These are phyloP conservation scores for Reutealis trisperma DNA, from an alignment of 345 rosid genomes.

Conservation along the genomic window DNA sequence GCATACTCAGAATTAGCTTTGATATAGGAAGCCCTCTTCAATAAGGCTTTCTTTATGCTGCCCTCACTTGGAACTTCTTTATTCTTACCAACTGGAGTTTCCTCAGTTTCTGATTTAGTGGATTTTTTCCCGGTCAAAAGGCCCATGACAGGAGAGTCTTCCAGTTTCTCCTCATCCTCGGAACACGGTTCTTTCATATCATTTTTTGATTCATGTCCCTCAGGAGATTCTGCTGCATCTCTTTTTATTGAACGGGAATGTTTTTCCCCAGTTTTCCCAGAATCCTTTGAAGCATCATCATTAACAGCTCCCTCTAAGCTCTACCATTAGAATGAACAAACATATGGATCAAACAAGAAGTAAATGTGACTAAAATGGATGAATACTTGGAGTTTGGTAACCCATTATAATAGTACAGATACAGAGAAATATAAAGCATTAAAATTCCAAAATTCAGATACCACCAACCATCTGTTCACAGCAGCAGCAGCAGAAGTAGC, in stretches of 20 bases:
- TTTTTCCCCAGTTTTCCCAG: constrained; percentile 41
- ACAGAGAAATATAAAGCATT: not conserved
- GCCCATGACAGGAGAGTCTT: constrained; percentile 79
- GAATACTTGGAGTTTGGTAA: not conserved
- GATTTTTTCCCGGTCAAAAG: constrained; percentile 46
- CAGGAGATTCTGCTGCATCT: constrained; percentile 41
- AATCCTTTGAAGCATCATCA: constrained; percentile 47
- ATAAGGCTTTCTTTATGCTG: constrained; percentile 56
- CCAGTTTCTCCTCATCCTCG: constrained; percentile 60
- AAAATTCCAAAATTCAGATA: not conserved
- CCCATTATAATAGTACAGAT: constrained; percentile 7
- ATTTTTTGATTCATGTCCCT: constrained; percentile 41
- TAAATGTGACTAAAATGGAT: constrained; percentile 1
- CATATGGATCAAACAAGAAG: not conserved
- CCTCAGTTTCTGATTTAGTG: constrained; percentile 37
- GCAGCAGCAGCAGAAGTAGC: not conserved
- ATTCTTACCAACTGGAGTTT: constrained; percentile 33
- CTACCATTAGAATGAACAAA: constrained; percentile 35
- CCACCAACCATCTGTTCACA: not conserved
- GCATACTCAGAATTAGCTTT: constrained; percentile 74
- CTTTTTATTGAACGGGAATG: constrained; percentile 28
- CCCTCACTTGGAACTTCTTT: constrained; percentile 48
- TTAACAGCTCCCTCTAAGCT: constrained; percentile 47
- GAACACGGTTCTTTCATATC: constrained; percentile 41
- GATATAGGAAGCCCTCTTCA: constrained; percentile 59